Evolutionary conservation across 2,329 filamentous ascomycete genomes (phyloP), one percentile per base, ranked within the genome.

Genomic region (Alternaria novae-zelandiae): DNA sequence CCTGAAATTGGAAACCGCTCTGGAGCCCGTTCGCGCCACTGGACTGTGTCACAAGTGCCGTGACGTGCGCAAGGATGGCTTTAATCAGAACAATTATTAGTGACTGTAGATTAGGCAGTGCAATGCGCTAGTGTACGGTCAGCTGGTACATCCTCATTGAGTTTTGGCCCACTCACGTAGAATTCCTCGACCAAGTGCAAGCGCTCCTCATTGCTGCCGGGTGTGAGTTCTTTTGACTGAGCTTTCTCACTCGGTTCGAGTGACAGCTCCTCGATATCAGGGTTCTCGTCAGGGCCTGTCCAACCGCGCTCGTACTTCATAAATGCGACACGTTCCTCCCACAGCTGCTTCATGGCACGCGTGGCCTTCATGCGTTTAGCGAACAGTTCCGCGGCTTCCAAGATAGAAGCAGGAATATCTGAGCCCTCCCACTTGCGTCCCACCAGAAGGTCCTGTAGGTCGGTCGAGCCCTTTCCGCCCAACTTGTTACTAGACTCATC

Each of bases 321-420:
- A 70, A 96, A 99, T 26, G 88, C 88, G 73, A 97, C 94, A 51
- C 96, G 88, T 77, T 97, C 94, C 70, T 97, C 91, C 95, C 96
- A 99, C 13, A 99, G 84, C 80, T 99, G 96, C 59, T 93, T 89
- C 81, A 96, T 95, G 6, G 93, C 93, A 64, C 96, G 87, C 0
- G 94, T 97, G 86, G 97, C 97, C 70, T 95, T 88, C 79, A 97
- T 96, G 55, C 96, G 88, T 62, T 88, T 91, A 0, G 94, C 92
- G 79, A 99, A 99, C 2, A 99, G 84, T 74, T 96, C 91, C 8
- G 96, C 96, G 7, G 96, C 96, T 80, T 99, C 96, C 15, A 97
- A 87, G 63, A 99, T 98, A 2, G 95, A 98, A 8, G 93, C 90
- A 9, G 96, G 96, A 11, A 99, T 91, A 76, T 97, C 94, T 66